Conservation (phyloP, 371 early-diverging fungal species). For the Apophysomyces sp. region DNA sequence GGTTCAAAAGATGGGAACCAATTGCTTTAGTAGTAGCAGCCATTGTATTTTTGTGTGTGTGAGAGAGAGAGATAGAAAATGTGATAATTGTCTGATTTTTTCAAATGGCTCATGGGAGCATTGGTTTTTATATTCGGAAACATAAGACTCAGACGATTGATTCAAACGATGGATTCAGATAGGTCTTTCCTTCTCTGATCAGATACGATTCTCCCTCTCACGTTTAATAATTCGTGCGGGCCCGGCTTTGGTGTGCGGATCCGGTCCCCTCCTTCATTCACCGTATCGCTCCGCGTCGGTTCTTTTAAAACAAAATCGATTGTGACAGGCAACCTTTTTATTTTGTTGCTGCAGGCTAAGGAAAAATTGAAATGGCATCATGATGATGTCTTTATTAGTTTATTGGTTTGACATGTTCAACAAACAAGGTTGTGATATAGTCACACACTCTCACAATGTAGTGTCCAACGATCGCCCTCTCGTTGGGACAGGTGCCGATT, state of each 20-base stretch:
- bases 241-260: neutral
- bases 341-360: too few relatives aligned
- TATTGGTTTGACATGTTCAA: neutral
- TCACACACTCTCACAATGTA: neutral
- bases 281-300: neutral
- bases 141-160: conserved; percentile 1
- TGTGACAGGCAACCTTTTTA: neutral
- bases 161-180: neutral
- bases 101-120: too few relatives aligned
- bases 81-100: neutral
- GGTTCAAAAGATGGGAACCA: conserved; percentile 33
- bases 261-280: neutral
- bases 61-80: neutral
- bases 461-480: neutral
- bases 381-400: neutral
- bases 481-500: conserved; percentile 7
- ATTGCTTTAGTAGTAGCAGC: conserved; percentile 14
- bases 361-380: neutral
- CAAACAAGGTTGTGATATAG: neutral
- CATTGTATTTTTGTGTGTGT: neutral
- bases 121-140: neutral
- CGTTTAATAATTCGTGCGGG: neutral
- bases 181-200: neutral
- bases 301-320: neutral
- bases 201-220: neutral